Evolutionary conservation across 2,329 filamentous ascomycete species (phyloP), one percentile per base, ranked within the genome.

Genomic region (Mariannaea elegans): DNA sequence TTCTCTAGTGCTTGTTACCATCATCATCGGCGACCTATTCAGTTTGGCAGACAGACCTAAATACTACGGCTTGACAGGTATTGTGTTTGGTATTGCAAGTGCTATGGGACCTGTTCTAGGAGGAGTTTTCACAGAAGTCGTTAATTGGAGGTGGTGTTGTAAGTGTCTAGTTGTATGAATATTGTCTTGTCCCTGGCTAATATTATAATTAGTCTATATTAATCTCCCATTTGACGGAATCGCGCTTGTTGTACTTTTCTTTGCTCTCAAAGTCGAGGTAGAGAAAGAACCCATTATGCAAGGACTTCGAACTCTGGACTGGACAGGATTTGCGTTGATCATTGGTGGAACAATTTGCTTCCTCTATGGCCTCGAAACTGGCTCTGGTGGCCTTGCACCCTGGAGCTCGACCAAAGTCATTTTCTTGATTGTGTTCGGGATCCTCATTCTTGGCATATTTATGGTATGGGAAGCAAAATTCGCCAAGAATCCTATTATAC

Each of bases 341-440:
- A 84, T 94, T 14, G 90, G 90, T 38, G 92, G 90, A n/a, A 94
- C 91, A 0, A 81, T 96, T 13, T 94, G 96, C 90, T 82, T 97
- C 62, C 86, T 97, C 1, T 87, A 97, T 41, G 93, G 92, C 1
- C 85, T 97, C 3, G 90, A 96, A 71, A 92, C 93, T 59, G 93
- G 93, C 41, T 67, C 66, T 8, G 93, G 92, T 44, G 84, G 92
- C 27, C 82, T 83, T 16, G 86, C 85, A 55, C 88, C 93, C 1
- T 97, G 92, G 93, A 77, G 77, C 48, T 93, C 90, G 0, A 81
- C 90, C 1, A 88, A 85, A 1, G 90, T 94, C 19, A 83, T 96
- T 67, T 93, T 90, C 70, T 81, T 96, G 16, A 82, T 96, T 64
- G 78, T 94, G 45, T 93, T 94, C 66, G 92, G 92, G 9, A 71